Percentiles rank a stretch among this genome's conserved stretches.
phyloP scores from a whole-genome alignment of 192 early-diverging fungal genomes.

The Phycomyces nitens region DNA sequence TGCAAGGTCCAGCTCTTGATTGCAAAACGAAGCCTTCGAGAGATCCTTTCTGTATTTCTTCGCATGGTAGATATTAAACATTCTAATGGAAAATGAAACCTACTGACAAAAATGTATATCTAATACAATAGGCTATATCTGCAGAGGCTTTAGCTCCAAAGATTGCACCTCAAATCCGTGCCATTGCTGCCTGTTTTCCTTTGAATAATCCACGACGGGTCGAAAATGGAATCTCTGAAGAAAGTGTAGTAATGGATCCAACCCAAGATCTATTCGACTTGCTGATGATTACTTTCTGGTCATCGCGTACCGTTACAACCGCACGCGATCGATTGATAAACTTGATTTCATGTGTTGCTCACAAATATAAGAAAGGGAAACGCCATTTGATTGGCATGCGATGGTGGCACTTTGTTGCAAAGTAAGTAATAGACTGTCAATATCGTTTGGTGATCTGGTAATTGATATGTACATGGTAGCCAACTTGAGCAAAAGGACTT shows the following conservation, averaged over 20 bases:
- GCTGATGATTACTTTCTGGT: slow-evolving; percentile 21
- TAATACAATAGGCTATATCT: slow-evolving; percentile 17
- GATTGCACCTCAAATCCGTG: slow-evolving; percentile 20
- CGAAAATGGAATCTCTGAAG: slow-evolving; percentile 4
- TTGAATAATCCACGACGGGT: background rate
- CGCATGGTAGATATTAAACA: slow-evolving; percentile 20
- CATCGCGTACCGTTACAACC: background rate
- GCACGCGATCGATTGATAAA: slow-evolving; percentile 14
- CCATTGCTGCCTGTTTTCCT: slow-evolving; percentile 1
- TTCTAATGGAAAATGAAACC: background rate
- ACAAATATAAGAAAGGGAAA: slow-evolving; percentile 9
- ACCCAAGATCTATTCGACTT: slow-evolving; percentile 24
- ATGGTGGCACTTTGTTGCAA: slow-evolving; percentile 31
- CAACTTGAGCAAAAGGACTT: background rate
- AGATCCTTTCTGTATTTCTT: slow-evolving; percentile 27
- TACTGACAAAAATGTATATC: background rate
- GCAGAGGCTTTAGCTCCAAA: slow-evolving; percentile 24
- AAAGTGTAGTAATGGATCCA: slow-evolving; percentile 10
- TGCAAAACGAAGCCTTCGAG: slow-evolving; percentile 26
- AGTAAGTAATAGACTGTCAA: slow-evolving; percentile 9
- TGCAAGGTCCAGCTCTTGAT: slow-evolving; percentile 19
- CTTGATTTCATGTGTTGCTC: slow-evolving; percentile 15
- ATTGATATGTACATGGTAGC: background rate
- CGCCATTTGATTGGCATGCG: slow-evolving; percentile 27
- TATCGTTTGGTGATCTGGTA: background rate